Percentiles rank a stretch among this genome's conserved stretches.
phyloP scores from a whole-genome alignment of 441 rosid species.

The Croton laevigatus region DNA sequence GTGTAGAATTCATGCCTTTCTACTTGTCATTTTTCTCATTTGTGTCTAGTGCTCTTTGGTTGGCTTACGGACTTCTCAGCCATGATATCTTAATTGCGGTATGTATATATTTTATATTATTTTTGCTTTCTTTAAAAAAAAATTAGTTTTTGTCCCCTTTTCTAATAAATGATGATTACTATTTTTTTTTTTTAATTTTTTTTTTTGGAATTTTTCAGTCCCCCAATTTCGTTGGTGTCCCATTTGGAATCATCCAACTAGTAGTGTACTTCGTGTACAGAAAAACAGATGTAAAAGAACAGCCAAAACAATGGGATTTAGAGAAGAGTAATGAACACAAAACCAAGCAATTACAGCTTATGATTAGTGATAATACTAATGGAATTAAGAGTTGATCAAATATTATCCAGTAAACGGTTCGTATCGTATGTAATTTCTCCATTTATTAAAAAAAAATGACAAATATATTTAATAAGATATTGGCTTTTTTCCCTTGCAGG shows the following conservation, averaged over 20 bases:
- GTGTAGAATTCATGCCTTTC: constrained; percentile 93
- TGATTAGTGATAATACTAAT: constrained; percentile 13
- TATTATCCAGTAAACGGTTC: not conserved
- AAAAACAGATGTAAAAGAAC: constrained; percentile 38
- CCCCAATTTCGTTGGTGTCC: constrained; percentile 68
- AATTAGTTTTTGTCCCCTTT: too few species aligned
- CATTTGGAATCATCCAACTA: constrained; percentile 69
- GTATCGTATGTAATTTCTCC: not conserved
- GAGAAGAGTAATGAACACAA: constrained; percentile 34
- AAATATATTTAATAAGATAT: too few species aligned
- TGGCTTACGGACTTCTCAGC: constrained; percentile 66
- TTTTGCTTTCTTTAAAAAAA: not conserved
- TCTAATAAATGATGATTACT: too few species aligned
- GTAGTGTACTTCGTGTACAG: constrained; percentile 61
- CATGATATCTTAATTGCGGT: constrained; percentile 79
- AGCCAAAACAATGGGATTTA: constrained; percentile 40
- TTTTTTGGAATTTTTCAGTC: constrained; percentile 37
- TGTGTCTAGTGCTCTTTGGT: constrained; percentile 63
- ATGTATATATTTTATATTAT: constrained; percentile 9
- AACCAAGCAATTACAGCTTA: constrained; percentile 34
- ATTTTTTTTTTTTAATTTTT: not conserved
- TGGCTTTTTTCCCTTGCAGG: constrained; percentile 5
- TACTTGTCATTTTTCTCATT: constrained; percentile 77
- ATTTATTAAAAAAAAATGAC: too few species aligned
- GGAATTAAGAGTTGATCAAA: constrained; percentile 23